These are phyloP conservation scores for Amaranthus cruentus DNA, from an alignment of 148 eudicot genomes.

Conservation along the genomic window DNA sequence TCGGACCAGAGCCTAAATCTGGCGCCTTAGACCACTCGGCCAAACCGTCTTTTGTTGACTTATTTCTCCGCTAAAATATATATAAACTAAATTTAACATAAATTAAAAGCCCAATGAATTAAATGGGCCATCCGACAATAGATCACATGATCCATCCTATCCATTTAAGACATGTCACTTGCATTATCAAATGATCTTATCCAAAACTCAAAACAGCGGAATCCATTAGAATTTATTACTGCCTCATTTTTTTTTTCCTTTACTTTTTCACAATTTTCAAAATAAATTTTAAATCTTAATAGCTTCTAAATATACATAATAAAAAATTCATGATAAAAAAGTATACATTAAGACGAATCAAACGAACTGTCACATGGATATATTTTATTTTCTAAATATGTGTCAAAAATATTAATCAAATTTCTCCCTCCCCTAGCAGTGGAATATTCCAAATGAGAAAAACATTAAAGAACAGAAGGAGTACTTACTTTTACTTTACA, in stretches of 20 bases:
- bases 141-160: neutral
- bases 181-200: neutral
- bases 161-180: slow-evolving; percentile 6
- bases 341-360: no score
- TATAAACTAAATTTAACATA: neutral
- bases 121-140: slow-evolving; percentile 4
- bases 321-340: neutral
- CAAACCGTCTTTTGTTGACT: slow-evolving; percentile 33
- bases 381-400: no score
- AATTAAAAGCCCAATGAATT: neutral
- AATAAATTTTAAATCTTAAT: neutral
- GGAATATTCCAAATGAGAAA: no score
- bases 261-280: neutral
- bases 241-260: neutral
- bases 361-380: no score
- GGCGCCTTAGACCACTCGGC: slow-evolving; percentile 70
- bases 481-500: no score
- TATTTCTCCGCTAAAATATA: neutral
- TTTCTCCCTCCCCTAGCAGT: no score
- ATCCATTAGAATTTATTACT: neutral
- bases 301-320: no score
- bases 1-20: slow-evolving; percentile 67
- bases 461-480: no score
- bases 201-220: no score
- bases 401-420: no score